phyloP scores from a whole-genome alignment of 139 green algal genomes.

The Spirogloea muscicola region DNA sequence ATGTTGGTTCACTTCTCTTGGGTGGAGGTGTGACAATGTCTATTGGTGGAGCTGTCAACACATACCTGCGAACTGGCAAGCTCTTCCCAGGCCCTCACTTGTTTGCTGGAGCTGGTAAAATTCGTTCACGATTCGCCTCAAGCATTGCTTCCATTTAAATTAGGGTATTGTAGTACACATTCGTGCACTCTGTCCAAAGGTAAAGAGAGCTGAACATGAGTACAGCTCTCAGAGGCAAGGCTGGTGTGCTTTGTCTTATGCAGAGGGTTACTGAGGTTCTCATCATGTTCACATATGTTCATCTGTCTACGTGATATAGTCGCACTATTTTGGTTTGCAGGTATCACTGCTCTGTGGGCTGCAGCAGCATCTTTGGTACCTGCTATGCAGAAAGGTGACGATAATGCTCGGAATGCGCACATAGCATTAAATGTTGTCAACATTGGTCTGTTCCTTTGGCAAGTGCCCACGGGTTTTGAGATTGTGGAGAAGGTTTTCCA shows the following conservation, averaged over 20 bases:
- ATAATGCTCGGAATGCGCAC: constrained; percentile 79
- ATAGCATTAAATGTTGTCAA: constrained; percentile 89
- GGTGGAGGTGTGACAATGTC: constrained; percentile 74
- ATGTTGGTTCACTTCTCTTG: constrained; percentile 78
- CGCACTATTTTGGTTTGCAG: constrained; percentile 55
- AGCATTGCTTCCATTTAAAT: too few relatives aligned
- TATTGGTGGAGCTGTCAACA: constrained; percentile 88
- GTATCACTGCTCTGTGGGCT: constrained; percentile 88
- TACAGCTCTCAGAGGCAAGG: too few relatives aligned
- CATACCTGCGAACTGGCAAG: constrained; percentile 86
- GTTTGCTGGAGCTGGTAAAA: constrained; percentile 70
- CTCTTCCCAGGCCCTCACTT: constrained; percentile 98
- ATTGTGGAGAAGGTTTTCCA: constrained; percentile 91
- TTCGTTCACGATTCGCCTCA: too few relatives aligned
- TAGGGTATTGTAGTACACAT: too few relatives aligned
- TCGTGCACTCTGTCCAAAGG: too few relatives aligned
- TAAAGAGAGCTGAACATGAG: too few relatives aligned
- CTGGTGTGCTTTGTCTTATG: too few relatives aligned
- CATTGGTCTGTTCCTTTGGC: constrained; percentile 81
- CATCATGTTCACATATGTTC: too few relatives aligned
- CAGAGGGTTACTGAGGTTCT: too few relatives aligned
- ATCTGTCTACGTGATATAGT: too few relatives aligned
- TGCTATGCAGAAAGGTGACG: constrained; percentile 93
- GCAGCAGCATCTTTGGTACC: constrained; percentile 82
- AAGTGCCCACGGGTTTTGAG: constrained; percentile 88